A percentile compares a stretch with the other conserved stretches of the same genome.
These are phyloP conservation scores for Cercospora canescens DNA, from an alignment of 2,329 filamentous ascomycete genomes.

Conservation along the genomic window DNA sequence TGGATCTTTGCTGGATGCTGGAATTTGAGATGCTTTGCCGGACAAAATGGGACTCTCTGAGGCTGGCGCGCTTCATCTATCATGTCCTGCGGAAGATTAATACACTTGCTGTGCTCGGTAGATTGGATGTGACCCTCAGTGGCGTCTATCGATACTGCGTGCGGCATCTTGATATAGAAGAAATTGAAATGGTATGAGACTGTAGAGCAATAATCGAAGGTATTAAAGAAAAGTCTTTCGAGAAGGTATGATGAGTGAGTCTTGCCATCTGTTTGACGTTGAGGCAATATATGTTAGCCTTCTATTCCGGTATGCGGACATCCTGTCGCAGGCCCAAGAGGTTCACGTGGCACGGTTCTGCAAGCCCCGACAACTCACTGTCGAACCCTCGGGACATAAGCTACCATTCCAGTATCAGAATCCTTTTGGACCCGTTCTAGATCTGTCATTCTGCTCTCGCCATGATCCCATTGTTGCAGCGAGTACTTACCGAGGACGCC, in stretches of 20 bases:
- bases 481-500: background rate
- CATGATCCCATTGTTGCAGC: background rate
- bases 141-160: background rate
- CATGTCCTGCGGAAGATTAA: background rate
- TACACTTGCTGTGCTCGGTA: background rate
- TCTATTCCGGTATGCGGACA: background rate
- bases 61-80: background rate
- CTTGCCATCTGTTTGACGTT: background rate
- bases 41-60: background rate
- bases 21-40: background rate
- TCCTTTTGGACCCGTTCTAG: background rate
- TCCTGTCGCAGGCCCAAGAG: background rate
- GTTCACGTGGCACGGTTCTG: background rate
- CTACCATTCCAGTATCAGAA: background rate
- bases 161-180: background rate
- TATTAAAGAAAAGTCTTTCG: too few species aligned
- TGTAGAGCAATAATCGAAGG: background rate
- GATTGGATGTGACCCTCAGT: background rate
- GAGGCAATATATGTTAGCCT: background rate
- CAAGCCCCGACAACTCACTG: background rate
- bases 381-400: constrained; percentile 1
- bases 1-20: constrained; percentile 1
- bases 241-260: too few species aligned
- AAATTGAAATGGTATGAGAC: background rate
- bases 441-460: background rate